Evolutionary conservation across 148 eudicot species (phyloP).

Genomic region (Cornus kousa): DNA sequence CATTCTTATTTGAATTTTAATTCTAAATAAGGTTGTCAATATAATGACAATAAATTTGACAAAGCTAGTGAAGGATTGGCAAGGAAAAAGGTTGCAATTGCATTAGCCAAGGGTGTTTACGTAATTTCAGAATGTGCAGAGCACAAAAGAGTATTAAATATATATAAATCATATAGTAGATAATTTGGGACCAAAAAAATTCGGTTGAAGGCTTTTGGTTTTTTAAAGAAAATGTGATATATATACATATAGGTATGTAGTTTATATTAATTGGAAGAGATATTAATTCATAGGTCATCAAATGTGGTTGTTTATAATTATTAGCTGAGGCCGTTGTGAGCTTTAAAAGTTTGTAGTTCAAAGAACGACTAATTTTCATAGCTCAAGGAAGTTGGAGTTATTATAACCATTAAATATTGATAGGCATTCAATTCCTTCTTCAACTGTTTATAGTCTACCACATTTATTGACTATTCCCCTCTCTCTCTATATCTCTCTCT

Average conservation of each 20-base stretch:
- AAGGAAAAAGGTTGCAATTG: too few relatives aligned
- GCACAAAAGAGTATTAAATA: neutral
- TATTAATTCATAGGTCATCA: neutral
- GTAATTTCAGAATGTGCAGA: too few relatives aligned
- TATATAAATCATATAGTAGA: too few relatives aligned
- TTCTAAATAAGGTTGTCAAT: too few relatives aligned
- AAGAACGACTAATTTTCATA: constrained; percentile 18
- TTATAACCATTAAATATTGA: constrained; percentile 24
- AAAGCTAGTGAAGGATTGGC: too few relatives aligned
- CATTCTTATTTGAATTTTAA: too few relatives aligned
- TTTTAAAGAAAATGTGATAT: too few relatives aligned
- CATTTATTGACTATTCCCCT: constrained; percentile 28
- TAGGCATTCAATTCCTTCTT: constrained; percentile 43
- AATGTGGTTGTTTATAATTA: constrained; percentile 11
- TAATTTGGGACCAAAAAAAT: neutral
- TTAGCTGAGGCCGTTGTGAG: constrained; percentile 26
- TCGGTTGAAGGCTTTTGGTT: too few relatives aligned
- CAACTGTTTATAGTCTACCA: constrained; percentile 46
- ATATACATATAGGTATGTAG: too few relatives aligned
- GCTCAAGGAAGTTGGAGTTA: constrained; percentile 38
- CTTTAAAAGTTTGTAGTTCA: constrained; percentile 26
- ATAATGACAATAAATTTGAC: too few relatives aligned
- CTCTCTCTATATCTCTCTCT: neutral
- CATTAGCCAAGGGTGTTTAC: too few relatives aligned
- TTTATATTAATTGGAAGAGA: neutral